Base-by-base conservation (phyloP, 2,329 filamentous ascomycete genomes). In the Hypoxylon sp. region DNA sequence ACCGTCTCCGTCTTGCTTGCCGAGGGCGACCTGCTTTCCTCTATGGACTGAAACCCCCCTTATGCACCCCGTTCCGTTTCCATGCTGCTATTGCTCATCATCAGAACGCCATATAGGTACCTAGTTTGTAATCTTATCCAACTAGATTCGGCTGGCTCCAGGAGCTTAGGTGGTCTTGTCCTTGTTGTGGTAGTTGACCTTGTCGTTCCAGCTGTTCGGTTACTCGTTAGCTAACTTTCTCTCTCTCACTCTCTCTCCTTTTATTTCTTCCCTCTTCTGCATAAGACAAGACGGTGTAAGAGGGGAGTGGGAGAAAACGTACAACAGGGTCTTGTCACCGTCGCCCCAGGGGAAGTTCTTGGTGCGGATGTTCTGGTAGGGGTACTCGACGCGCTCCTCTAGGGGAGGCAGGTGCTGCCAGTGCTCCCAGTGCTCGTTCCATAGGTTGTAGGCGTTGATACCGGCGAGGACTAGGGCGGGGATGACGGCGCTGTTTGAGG, bases 401-500 rank as follows among this genome's bases (percentile, higher is more conserved):
- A 95, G 86, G 73, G 96, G 92, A 67, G 92, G 89, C 82, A 93
- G 84, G 84, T 98, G 95, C 58, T 82, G 84, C 89, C 91, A 93
- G 87, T 99, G 96, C 84, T 97, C 93, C 95, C 95, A 98, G 84
- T 99, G 96, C 85, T 97, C 93, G 77, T 89, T 90, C 93, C 94
- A 99, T 71, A 97, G 90, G 79, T 90, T 90, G 81, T 92, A 97
- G 76, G 94, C 94, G 82, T 99, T 99, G 82, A 90, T 84, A 73
- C 83, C 80, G 67, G 91, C 90, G 73, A 94, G 84, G 74, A 91
- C 82, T 64, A 98, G 85, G 80, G 83, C 85, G 62, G 95, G 94
- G 72, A 91, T 83, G 73, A 92, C 89, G 78, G 86, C 90, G 82
- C 94, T 97, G 79, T 75, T 23, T 49, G 43, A 55, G 71, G 60